These are phyloP conservation scores for Ogataea salicorniae DNA, from an alignment of 805 yeast species.

Conservation along the genomic window DNA sequence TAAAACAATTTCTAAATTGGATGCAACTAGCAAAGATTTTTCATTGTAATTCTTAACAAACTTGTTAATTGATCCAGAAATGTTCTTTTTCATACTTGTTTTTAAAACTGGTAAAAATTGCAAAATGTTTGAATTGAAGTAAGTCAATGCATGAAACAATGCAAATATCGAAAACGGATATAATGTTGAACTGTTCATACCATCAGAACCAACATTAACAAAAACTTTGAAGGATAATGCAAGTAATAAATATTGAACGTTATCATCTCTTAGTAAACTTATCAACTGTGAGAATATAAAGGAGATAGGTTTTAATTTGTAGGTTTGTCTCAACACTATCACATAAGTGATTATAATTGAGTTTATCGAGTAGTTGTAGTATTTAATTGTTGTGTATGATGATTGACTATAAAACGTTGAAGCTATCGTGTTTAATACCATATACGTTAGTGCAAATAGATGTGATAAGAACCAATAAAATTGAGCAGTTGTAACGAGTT, in stretches of 20 bases:
- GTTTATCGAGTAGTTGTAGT: conserved; percentile 40
- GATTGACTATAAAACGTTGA: conserved; percentile 37
- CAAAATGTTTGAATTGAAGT: conserved; percentile 48
- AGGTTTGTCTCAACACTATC: conserved; percentile 58
- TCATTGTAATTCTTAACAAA: conserved; percentile 38
- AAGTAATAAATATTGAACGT: conserved; percentile 54
- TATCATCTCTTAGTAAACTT: conserved; percentile 45
- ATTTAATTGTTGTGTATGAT: conserved; percentile 27
- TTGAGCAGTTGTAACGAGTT: conserved; percentile 42
- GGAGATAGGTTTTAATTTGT: conserved; percentile 35
- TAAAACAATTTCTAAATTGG: conserved; percentile 42
- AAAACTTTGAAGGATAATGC: conserved; percentile 35
- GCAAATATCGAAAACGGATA: conserved; percentile 62
- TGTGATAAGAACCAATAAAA: conserved; percentile 71
- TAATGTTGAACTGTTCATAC: conserved; percentile 35
- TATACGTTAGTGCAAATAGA: conserved; percentile 41
- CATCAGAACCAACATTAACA: conserved; percentile 16
- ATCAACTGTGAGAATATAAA: conserved; percentile 24
- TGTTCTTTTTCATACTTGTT: conserved; percentile 21
- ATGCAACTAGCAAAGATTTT: conserved; percentile 38
- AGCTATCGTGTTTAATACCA: conserved; percentile 33
- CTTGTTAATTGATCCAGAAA: conserved; percentile 26
- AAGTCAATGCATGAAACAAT: conserved; percentile 57
- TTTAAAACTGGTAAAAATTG: conserved; percentile 41
- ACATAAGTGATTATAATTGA: conserved; percentile 55